Evolutionary conservation across 805 yeast genomes (phyloP).

Genomic region (Metschnikowia vanudenii): DNA sequence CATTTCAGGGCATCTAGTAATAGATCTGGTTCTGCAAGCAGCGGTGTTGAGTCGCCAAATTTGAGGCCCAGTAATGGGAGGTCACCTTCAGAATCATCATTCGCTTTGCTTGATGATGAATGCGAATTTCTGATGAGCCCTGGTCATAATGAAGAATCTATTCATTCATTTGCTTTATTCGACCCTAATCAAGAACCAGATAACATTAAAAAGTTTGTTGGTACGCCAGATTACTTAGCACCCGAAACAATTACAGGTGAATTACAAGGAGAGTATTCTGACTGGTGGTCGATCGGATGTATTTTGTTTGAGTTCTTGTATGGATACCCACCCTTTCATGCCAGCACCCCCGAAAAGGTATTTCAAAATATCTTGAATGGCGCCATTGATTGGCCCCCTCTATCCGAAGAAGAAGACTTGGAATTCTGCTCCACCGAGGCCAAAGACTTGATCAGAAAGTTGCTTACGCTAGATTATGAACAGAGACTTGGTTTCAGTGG

Average conservation of each 20-base stretch:
- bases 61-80: constrained; percentile 47
- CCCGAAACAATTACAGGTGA: constrained; percentile 91
- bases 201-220: constrained; percentile 71
- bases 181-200: constrained; percentile 58
- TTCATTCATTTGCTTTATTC: constrained; percentile 56
- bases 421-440: constrained; percentile 63
- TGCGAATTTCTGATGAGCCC: constrained; percentile 30
- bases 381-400: constrained; percentile 79
- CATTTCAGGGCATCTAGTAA: constrained; percentile 18
- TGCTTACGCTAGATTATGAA: constrained; percentile 63
- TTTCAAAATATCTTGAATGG: constrained; percentile 77
- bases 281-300: constrained; percentile 99
- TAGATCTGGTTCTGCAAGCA: constrained; percentile 36
- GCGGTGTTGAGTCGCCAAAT: constrained; percentile 48
- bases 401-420: constrained; percentile 51
- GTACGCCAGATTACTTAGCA: constrained; percentile 96
- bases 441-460: constrained; percentile 63
- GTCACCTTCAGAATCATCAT: constrained; percentile 56
- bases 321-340: constrained; percentile 96
- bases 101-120: constrained; percentile 55
- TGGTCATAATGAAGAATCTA: constrained; percentile 21
- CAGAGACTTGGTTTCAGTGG: constrained; percentile 77
- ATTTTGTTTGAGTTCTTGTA: constrained; percentile 86
- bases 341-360: constrained; percentile 71
- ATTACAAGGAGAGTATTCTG: constrained; percentile 82